Base-by-base conservation (phyloP, 345 rosid species). In the Tarenaya hassleriana region DNA sequence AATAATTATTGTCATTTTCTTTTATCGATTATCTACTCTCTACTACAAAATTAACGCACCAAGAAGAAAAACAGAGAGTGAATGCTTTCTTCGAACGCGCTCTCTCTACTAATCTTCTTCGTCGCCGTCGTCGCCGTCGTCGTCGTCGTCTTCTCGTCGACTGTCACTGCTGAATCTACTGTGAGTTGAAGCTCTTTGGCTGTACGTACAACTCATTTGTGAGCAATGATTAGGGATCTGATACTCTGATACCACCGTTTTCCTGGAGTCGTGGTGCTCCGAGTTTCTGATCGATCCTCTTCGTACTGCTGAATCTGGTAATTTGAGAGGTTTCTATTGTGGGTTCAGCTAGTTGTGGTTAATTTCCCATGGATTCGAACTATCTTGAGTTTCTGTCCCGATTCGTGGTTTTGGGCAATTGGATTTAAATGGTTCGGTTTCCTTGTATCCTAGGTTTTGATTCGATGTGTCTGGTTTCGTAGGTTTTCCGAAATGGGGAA, bases 21-120 rank as follows among this genome's bases (percentile, higher is more conserved):
- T 10, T 8, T 10, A 56, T 63, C 40, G 39, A 38, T 67, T 67
- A 54, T 62, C 57, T n/a, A n/a, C 7, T 44, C 16, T 52, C 50
- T 56, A 64, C 58, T 64, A 62, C 44, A 43, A 56, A 47, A 67
- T 60, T 60, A 60, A 67, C 52, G 62, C 56, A 60, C 62, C 57
- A 67, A 66, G 59, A 54, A 54, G 66, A 67, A 67, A 67, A 60
- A 65, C 54, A 14, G 39, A 48, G 52, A 66, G 66, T 67, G 66
- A 54, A 67, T 48, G 71, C 71, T 66, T 66, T 66, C 66, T 66
- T 66, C 71, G 50, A 60, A 66, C 52, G 70, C 76, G 41, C 73
- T 74, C 61, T 50, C 51, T 55, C 48, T 55, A n/a, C n/a, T n/a
- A n/a, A n/a, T n/a, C n/a, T 27, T 41, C 19, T 45, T 16, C 14